Evolutionary conservation across 441 rosid genomes (phyloP).

Genomic region (Eruca vesicaria): DNA sequence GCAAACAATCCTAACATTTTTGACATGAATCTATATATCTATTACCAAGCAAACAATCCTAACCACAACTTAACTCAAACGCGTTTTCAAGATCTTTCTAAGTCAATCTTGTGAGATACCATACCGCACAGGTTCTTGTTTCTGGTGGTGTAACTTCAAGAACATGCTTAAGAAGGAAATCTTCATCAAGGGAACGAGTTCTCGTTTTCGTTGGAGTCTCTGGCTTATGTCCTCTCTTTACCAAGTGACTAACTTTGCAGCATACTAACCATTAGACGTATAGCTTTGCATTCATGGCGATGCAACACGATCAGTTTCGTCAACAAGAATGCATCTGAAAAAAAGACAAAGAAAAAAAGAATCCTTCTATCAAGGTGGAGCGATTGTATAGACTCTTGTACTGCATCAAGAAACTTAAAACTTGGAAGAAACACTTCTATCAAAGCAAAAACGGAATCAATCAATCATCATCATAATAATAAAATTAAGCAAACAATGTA

Average conservation of each 20-base stretch:
- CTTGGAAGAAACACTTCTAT: not conserved
- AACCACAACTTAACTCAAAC: too few relatives aligned
- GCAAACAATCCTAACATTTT: too few relatives aligned
- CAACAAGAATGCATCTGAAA: too few relatives aligned
- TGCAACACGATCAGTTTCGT: too few relatives aligned
- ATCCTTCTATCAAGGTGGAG: too few relatives aligned
- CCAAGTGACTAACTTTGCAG: slow-evolving; percentile 15
- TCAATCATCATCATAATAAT: not conserved
- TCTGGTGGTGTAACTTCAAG: slow-evolving; percentile 38
- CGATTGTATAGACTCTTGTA: not conserved
- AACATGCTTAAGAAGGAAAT: slow-evolving; percentile 41
- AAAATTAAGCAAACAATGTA: not conserved
- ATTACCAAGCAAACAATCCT: too few relatives aligned
- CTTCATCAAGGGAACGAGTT: slow-evolving; percentile 59
- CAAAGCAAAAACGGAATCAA: not conserved
- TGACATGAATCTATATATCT: too few relatives aligned
- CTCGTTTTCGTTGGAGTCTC: slow-evolving; percentile 39
- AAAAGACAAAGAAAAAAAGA: too few relatives aligned
- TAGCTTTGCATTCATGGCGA: too few relatives aligned
- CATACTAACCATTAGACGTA: too few relatives aligned
- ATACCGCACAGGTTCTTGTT: slow-evolving; percentile 50
- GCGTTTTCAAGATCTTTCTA: slow-evolving; percentile 9
- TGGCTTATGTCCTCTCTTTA: slow-evolving; percentile 30
- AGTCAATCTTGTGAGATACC: not conserved
- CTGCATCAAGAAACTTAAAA: too few relatives aligned